A percentile compares a stretch with the other conserved stretches of the same genome.
Evolutionary conservation across 495 filamentous ascomycete species (phyloP).

Genomic region (Podospora appendiculata): DNA sequence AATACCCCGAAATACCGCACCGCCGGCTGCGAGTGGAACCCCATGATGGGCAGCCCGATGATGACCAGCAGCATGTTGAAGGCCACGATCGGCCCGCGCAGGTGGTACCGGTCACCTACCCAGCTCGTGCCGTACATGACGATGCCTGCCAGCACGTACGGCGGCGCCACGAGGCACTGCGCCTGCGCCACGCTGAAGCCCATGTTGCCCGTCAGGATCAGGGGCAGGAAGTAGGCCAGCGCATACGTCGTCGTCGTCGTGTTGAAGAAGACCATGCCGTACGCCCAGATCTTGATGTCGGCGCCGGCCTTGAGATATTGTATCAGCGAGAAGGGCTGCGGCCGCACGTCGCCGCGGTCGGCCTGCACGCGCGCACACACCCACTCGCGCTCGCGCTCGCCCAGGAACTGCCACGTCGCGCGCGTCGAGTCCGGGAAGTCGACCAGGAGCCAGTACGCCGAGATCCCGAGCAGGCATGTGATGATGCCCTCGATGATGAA

Average conservation of each 20-base stretch:
- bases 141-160: slow-evolving; percentile 52
- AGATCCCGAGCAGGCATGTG: slow-evolving; percentile 38
- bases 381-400: slow-evolving; percentile 41
- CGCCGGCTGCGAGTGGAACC: slow-evolving; percentile 39
- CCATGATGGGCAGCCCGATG: slow-evolving; percentile 43
- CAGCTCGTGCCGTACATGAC: slow-evolving; percentile 48
- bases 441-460: slow-evolving; percentile 46
- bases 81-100: slow-evolving; percentile 50
- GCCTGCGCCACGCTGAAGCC: slow-evolving; percentile 46
- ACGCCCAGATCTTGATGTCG: slow-evolving; percentile 57
- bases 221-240: slow-evolving; percentile 60
- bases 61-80: slow-evolving; percentile 43
- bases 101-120: slow-evolving; percentile 47
- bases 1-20: slow-evolving; percentile 60
- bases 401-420: slow-evolving; percentile 46
- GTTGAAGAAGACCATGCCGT: slow-evolving; percentile 52
- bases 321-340: slow-evolving; percentile 41
- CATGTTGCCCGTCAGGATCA: slow-evolving; percentile 52
- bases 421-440: slow-evolving; percentile 52
- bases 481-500: slow-evolving; percentile 54
- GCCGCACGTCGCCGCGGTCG: slow-evolving; percentile 48
- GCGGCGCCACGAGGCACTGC: slow-evolving; percentile 58
- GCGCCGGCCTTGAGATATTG: slow-evolving; percentile 40
- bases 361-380: slow-evolving; percentile 50
- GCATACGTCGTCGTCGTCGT: slow-evolving; percentile 54